phyloP scores from a whole-genome alignment of 176 grass and related monocot genomes.

The Aegilops longissima region DNA sequence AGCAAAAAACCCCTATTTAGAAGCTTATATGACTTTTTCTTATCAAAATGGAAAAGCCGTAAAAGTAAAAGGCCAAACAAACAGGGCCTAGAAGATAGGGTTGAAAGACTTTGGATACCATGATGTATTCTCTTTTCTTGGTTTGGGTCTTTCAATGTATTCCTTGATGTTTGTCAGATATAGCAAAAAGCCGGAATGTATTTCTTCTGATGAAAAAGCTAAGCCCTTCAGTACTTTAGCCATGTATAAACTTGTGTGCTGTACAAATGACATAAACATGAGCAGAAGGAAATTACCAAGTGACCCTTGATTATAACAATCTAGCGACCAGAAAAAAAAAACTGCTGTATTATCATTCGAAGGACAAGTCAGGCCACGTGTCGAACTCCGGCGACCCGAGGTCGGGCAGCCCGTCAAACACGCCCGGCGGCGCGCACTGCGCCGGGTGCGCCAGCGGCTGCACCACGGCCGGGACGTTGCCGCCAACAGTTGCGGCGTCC shows the following conservation, averaged over 20 bases:
- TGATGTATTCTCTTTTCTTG: no score
- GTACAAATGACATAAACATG: not conserved
- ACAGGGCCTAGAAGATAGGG: no score
- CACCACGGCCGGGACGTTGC: not conserved
- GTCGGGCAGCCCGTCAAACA: conserved; percentile 46
- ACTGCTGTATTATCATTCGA: not conserved
- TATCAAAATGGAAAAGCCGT: no score
- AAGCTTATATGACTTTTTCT: no score
- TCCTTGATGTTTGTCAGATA: no score
- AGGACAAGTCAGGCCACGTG: conserved; percentile 34
- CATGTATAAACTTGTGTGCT: not conserved
- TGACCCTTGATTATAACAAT: not conserved
- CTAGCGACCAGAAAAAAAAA: not conserved
- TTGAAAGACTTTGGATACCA: no score
- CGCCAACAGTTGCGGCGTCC: not conserved
- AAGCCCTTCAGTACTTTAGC: no score
- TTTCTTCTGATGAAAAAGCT: not conserved
- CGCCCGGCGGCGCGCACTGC: conserved; percentile 18
- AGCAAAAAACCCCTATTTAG: no score
- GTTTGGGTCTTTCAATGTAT: no score
- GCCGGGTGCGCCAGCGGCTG: not conserved
- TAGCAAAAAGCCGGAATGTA: no score
- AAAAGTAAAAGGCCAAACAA: no score
- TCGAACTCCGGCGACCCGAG: conserved; percentile 55
- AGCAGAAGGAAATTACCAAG: not conserved